These are phyloP conservation scores for Sporothrix curviconia DNA, from an alignment of 2,329 filamentous ascomycete genomes.

Conservation along the genomic window DNA sequence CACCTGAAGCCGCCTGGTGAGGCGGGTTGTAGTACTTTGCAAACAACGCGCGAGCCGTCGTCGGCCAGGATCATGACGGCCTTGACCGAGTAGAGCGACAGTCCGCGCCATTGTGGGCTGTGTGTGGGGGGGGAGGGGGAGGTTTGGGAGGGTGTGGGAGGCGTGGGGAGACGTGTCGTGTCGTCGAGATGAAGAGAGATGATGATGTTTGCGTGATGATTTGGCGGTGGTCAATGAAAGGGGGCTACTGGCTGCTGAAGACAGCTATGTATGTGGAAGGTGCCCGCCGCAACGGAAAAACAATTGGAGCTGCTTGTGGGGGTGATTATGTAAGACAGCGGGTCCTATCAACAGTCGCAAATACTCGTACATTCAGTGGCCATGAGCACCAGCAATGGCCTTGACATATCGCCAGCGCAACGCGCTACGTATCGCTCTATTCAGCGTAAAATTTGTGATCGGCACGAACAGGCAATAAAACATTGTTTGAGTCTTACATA, in stretches of 20 bases:
- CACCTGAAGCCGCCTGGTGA: conserved; percentile 34
- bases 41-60: conserved; percentile 84
- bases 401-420: too few species aligned
- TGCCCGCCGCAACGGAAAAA: conserved; percentile 15
- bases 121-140: not conserved
- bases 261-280: conserved; percentile 12
- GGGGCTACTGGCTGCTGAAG: conserved; percentile 7
- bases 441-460: too few species aligned
- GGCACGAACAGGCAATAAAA: too few species aligned
- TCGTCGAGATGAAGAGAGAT: not conserved
- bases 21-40: conserved; percentile 80
- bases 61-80: conserved; percentile 60
- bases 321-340: not conserved
- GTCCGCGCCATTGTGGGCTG: conserved; percentile 20
- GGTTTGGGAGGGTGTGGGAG: not conserved
- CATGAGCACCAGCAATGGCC: too few species aligned
- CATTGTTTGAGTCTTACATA: too few species aligned
- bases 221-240: not conserved
- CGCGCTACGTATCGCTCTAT: too few species aligned
- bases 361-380: too few species aligned
- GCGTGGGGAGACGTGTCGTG: not conserved
- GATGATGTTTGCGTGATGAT: not conserved
- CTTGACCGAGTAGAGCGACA: conserved; percentile 24
- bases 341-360: too few species aligned
- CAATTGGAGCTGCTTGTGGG: conserved; percentile 8